Base-by-base conservation (phyloP, 805 yeast genomes). In the Wickerhamomyces mucosus region DNA sequence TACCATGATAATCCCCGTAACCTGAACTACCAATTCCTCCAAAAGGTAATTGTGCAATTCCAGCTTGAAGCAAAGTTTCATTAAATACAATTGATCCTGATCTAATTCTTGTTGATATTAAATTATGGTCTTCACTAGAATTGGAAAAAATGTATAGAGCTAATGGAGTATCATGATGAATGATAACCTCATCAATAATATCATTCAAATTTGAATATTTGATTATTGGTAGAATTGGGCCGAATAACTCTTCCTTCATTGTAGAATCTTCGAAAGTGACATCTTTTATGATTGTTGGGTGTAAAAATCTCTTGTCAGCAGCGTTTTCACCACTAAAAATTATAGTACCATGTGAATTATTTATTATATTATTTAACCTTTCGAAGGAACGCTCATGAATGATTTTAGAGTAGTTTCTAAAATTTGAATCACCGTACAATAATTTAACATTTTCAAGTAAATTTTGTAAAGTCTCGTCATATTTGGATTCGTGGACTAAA, bases 11-110 rank as follows among this genome's bases (percentile, higher is more conserved):
- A 21, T 67, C 58, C 9, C 96, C 96, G 36, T 63, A 60, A 1
- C 97, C 97, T 0, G 95, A 83, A 12, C 51, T 51, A 11, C 96
- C 96, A 34, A 88, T 59, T 16, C 97, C 97, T 21, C 97, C 97
- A 56, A 88, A 89, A 17, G 96, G 96, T 4, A 83, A 72, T 29
- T 66, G 65, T 6, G 64, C 36, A 32, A 80, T 64, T 1, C 74
- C 88, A 26, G 72, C 84, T 40, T 85, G 94, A 46, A 82, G 38
- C 29, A 84, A 31, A 0, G 76, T 66, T 42, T 86, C 96, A 50
- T 85, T 84, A 38, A 82, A 60, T 28, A 73, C 53, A 11, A 75
- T 61, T 4, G 72, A 79, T 18, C 96, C 96, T 0, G 92, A 78
- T 48, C 94, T 69, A 16, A 84, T 59, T 8, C 61, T 47, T 4